A percentile compares a stretch with the other conserved stretches of the same genome.
Conservation (phyloP, 805 yeast genomes). For the Debaryomyces hansenii region DNA sequence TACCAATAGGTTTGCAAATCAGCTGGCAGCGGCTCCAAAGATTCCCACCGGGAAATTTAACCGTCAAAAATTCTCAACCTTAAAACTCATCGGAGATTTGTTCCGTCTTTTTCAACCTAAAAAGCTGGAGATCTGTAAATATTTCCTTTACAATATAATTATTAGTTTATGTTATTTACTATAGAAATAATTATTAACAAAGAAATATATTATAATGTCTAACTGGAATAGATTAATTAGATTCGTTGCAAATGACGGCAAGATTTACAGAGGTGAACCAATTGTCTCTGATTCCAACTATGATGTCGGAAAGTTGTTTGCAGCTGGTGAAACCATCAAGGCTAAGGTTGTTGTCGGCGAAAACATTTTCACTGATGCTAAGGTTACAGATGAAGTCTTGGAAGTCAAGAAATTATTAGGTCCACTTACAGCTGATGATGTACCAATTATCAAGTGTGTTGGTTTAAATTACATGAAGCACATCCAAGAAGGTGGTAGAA, state of each 20-base stretch:
- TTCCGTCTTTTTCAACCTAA: no score
- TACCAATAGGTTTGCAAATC: no score
- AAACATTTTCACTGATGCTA: conserved; percentile 37
- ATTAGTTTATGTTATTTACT: no score
- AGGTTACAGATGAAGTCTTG: conserved; percentile 29
- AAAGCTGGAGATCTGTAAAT: no score
- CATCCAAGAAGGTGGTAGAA: conserved; percentile 37
- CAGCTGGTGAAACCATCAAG: conserved; percentile 31
- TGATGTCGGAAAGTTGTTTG: conserved; percentile 23
- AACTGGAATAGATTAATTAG: conserved; percentile 33
- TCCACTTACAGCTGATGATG: conserved; percentile 12
- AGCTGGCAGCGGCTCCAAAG: no score
- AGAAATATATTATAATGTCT: neutral
- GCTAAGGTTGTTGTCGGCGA: conserved; percentile 50
- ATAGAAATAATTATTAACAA: neutral
- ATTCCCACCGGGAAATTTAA: no score
- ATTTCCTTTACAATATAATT: no score
- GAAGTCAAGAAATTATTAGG: conserved; percentile 7
- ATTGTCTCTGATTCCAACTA: conserved; percentile 29
- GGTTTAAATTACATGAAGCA: conserved; percentile 54
- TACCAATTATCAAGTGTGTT: conserved; percentile 42
- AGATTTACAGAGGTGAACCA: conserved; percentile 49
- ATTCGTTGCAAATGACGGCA: conserved; percentile 46
- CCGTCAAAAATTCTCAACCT: no score
- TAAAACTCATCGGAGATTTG: no score